Percentiles rank a stretch among this genome's conserved stretches.
phyloP scores from a whole-genome alignment of 2,329 filamentous ascomycete genomes.

The Penicillium hordei region DNA sequence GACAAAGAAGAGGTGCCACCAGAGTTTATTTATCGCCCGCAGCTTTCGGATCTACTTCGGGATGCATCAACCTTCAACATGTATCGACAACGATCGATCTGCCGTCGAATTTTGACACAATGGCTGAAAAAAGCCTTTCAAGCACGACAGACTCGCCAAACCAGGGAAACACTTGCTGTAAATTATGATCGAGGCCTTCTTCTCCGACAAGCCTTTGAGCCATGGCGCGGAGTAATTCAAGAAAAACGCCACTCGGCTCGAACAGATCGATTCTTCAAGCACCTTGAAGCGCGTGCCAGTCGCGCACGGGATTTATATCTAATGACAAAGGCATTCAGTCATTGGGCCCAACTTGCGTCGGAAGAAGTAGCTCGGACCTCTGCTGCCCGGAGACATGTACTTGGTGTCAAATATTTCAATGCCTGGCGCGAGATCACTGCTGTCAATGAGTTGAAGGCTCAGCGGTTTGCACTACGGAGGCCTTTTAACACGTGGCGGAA shows the following conservation, averaged over 20 bases:
- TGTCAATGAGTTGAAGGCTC: constrained; percentile 57
- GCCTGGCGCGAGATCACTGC: constrained; percentile 67
- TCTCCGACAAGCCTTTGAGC: constrained; percentile 53
- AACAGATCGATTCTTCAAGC: constrained; percentile 55
- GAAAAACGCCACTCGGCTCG: constrained; percentile 45
- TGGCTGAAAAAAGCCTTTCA: constrained; percentile 51
- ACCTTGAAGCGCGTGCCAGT: constrained; percentile 59
- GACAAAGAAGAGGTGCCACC: constrained; percentile 32
- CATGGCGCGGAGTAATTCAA: constrained; percentile 47
- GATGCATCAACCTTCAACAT: constrained; percentile 53
- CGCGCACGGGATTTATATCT: constrained; percentile 66
- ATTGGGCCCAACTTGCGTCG: constrained; percentile 67
- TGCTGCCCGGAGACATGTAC: constrained; percentile 67
- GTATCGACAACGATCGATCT: constrained; percentile 42
- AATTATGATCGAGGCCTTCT: constrained; percentile 53
- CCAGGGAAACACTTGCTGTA: constrained; percentile 47
- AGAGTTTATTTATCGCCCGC: constrained; percentile 49
- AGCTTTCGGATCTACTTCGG: constrained; percentile 51
- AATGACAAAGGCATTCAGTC: constrained; percentile 62
- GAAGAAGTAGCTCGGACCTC: constrained; percentile 67
- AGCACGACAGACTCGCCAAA: constrained; percentile 36
- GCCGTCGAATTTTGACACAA: constrained; percentile 43
- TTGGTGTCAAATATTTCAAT: constrained; percentile 67
- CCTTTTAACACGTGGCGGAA: constrained; percentile 57
- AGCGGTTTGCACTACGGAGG: constrained; percentile 53